Evolutionary conservation across 768 basidiomycete species (phyloP).

Genomic region (Candolleomyces eurysporus): DNA sequence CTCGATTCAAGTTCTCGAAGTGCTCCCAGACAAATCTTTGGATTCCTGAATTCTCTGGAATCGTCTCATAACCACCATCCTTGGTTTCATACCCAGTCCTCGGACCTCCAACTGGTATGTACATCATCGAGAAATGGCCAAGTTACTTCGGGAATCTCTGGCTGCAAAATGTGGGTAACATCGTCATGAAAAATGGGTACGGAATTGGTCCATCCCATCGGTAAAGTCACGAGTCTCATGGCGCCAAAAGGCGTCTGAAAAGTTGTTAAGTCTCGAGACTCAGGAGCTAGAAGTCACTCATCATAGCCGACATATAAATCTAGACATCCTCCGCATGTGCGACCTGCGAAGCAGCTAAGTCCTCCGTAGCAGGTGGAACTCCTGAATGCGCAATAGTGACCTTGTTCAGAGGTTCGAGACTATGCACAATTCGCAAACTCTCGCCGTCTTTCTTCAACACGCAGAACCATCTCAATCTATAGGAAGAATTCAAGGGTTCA

Average conservation of each 20-base stretch:
- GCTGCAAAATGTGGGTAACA: conserved; percentile 23
- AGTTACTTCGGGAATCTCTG: conserved; percentile 33
- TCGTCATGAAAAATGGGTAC: too few species aligned
- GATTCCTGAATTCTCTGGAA: conserved; percentile 31
- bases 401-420: too few species aligned
- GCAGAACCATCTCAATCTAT: too few species aligned
- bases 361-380: too few species aligned
- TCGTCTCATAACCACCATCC: conserved; percentile 26
- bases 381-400: too few species aligned
- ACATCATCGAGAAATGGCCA: conserved; percentile 36
- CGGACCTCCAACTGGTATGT: conserved; percentile 29
- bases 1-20: too few species aligned
- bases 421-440: too few species aligned
- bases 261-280: conserved; percentile 8
- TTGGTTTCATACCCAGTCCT: conserved; percentile 20
- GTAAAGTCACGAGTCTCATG: conserved; percentile 6
- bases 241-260: conserved; percentile 11
- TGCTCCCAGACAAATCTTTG: too few species aligned
- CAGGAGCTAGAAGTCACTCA: background rate
- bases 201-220: conserved; percentile 14
- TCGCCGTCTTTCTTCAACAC: too few species aligned
- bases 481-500: too few species aligned
- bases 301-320: conserved; percentile 10
- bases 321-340: conserved; percentile 32
- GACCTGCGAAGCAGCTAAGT: conserved; percentile 23